These are phyloP conservation scores for Luzula sylvatica DNA, from an alignment of 176 grass and related monocot species.

Conservation along the genomic window DNA sequence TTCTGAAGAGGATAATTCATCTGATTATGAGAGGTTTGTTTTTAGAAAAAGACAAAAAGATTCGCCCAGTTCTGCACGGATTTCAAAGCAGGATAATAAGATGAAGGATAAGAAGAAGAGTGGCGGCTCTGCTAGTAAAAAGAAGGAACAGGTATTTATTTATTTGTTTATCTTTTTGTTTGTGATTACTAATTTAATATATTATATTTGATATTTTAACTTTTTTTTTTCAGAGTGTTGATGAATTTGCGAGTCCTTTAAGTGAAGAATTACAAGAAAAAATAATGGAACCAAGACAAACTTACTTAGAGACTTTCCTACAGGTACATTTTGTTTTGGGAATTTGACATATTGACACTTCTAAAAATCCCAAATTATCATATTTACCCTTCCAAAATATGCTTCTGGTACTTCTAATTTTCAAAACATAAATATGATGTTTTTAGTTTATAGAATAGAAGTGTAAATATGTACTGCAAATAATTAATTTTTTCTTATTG, in stretches of 20 bases:
- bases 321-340: constrained; percentile 5
- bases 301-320: background rate
- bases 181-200: background rate
- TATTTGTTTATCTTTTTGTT: constrained; percentile 10
- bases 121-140: constrained; percentile 39
- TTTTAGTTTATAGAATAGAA: background rate
- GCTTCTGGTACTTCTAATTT: background rate
- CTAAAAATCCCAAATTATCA: no score
- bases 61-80: constrained; percentile 35
- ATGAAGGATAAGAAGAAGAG: constrained; percentile 57
- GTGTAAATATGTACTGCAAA: background rate
- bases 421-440: background rate
- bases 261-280: constrained; percentile 33
- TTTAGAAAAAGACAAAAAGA: constrained; percentile 49
- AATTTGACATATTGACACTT: no score
- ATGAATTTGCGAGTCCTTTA: constrained; percentile 25
- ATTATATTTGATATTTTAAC: background rate
- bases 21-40: constrained; percentile 38
- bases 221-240: constrained; percentile 19
- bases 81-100: constrained; percentile 61
- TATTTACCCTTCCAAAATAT: no score
- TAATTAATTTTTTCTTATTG: no score
- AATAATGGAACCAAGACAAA: constrained; percentile 17
- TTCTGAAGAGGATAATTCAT: constrained; percentile 44
- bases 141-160: constrained; percentile 56